Percentiles rank a stretch among this genome's conserved stretches.
These are phyloP conservation scores for Cryptococcus sp. DNA, from an alignment of 1,284 basidiomycete species.

Conservation along the genomic window DNA sequence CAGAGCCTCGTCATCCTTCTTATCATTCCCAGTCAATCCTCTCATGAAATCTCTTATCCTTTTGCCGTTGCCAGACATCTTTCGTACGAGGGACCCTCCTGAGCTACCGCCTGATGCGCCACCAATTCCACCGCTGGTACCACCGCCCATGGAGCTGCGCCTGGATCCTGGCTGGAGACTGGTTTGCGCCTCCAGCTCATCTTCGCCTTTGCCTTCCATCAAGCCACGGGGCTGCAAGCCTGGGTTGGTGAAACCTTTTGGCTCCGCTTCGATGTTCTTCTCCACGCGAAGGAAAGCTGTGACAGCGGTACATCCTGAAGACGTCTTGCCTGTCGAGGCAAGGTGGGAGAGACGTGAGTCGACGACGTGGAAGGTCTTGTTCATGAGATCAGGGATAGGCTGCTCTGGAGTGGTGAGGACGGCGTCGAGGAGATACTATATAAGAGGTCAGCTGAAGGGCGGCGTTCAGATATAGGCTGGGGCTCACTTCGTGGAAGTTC, in stretches of 20 bases:
- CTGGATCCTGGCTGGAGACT: slow-evolving; percentile 21
- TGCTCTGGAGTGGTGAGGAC: slow-evolving; percentile 48
- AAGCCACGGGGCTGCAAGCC: slow-evolving; percentile 41
- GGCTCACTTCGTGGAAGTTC: slow-evolving; percentile 85
- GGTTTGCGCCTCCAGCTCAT: slow-evolving; percentile 48
- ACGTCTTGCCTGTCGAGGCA: slow-evolving; percentile 83
- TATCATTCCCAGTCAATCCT: slow-evolving; percentile 38
- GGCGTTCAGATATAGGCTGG: neutral
- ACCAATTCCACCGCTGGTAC: slow-evolving; percentile 26
- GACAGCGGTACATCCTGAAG: slow-evolving; percentile 96
- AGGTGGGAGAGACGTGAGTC: slow-evolving; percentile 79
- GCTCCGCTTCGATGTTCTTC: slow-evolving; percentile 56
- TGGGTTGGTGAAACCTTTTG: slow-evolving; percentile 46
- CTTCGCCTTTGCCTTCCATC: slow-evolving; percentile 50
- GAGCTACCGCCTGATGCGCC: slow-evolving; percentile 18
- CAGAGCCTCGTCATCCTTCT: slow-evolving; percentile 30
- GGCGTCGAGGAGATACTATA: slow-evolving; percentile 52
- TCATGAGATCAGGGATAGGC: slow-evolving; percentile 84
- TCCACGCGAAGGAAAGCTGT: slow-evolving; percentile 97
- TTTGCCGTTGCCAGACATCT: slow-evolving; percentile 33
- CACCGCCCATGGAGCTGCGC: slow-evolving; percentile 35
- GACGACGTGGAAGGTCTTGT: slow-evolving; percentile 89
- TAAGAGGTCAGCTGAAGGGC: neutral
- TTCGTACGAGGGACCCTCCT: slow-evolving; percentile 28
- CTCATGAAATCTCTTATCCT: slow-evolving; percentile 51